Evolutionary conservation across 768 basidiomycete species (phyloP).

Genomic region (Leccinum sublutescens): DNA sequence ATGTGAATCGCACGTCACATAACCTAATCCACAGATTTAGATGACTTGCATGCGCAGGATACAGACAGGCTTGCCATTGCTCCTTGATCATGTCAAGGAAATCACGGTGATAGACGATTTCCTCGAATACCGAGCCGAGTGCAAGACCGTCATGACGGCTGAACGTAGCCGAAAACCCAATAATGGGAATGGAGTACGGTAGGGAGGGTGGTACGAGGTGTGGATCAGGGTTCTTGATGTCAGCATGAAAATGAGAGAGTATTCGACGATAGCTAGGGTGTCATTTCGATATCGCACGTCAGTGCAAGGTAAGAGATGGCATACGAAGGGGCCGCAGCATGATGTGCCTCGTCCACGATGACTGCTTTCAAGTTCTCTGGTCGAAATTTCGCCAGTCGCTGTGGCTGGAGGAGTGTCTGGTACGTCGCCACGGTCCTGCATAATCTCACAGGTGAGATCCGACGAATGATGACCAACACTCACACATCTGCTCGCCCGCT

Average conservation of each 20-base stretch:
- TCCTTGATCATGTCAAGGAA: slow-evolving; percentile 93
- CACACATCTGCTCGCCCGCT: slow-evolving; percentile 85
- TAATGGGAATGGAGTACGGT: slow-evolving; percentile 65
- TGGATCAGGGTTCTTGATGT: slow-evolving; percentile 55
- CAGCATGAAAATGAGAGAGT: slow-evolving; percentile 76
- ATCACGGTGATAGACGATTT: slow-evolving; percentile 89
- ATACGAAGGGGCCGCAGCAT: slow-evolving; percentile 89
- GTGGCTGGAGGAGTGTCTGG: slow-evolving; percentile 70
- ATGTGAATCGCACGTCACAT: slow-evolving; percentile 82
- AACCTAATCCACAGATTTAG: slow-evolving; percentile 50
- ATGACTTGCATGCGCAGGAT: background rate
- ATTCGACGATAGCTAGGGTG: slow-evolving; percentile 69
- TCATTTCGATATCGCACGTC: slow-evolving; percentile 4
- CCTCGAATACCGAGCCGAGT: slow-evolving; percentile 83
- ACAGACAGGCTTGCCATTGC: slow-evolving; percentile 57
- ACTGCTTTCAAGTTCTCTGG: slow-evolving; percentile 66
- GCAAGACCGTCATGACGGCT: slow-evolving; percentile 88
- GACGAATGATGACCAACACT: slow-evolving; percentile 3
- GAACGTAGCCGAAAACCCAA: slow-evolving; percentile 96
- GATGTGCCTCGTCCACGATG: slow-evolving; percentile 93
- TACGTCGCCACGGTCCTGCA: slow-evolving; percentile 83
- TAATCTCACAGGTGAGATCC: background rate
- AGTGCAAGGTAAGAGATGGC: background rate
- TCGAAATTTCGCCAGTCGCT: slow-evolving; percentile 74
- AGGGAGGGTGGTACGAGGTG: slow-evolving; percentile 36